Conservation (phyloP, 345 rosid genomes). For the Erodium maritimum region DNA sequence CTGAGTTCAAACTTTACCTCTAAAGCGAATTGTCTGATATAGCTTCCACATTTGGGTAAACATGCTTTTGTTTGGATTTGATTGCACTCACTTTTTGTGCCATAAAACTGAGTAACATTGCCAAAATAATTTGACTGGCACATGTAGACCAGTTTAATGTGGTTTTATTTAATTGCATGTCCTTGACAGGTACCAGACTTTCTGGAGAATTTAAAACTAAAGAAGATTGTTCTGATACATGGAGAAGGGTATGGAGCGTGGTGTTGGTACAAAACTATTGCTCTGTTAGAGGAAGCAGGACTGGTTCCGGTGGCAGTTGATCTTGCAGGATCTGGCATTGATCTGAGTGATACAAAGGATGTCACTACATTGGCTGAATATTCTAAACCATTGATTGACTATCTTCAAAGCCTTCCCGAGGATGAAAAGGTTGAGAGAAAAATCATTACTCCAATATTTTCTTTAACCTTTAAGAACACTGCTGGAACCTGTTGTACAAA, state of each 20-base stretch:
- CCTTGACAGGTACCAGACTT: constrained; percentile 47
- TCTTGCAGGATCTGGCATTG: constrained; percentile 80
- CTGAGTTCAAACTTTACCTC: background rate
- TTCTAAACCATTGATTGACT: constrained; percentile 63
- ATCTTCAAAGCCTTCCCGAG: constrained; percentile 53
- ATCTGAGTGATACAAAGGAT: constrained; percentile 50
- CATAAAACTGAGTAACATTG: background rate
- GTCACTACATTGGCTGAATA: constrained; percentile 66
- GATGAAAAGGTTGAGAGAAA: constrained; percentile 62
- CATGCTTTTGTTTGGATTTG: too few species aligned
- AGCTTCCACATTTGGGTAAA: too few species aligned
- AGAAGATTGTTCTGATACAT: constrained; percentile 56
- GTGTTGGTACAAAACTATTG: constrained; percentile 95
- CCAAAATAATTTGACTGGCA: too few species aligned
- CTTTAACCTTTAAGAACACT: background rate
- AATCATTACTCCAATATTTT: background rate
- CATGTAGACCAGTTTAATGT: background rate
- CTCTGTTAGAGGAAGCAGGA: constrained; percentile 76
- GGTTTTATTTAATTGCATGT: constrained; percentile 3
- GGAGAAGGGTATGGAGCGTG: constrained; percentile 99
- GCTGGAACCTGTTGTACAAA: background rate
- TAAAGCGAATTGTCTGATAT: too few species aligned
- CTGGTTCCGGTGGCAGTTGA: constrained; percentile 59
- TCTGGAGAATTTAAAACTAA: constrained; percentile 48
- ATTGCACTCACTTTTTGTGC: background rate